These are phyloP conservation scores for Microsporum audouinii DNA, from an alignment of 2,329 filamentous ascomycete genomes.

Conservation along the genomic window DNA sequence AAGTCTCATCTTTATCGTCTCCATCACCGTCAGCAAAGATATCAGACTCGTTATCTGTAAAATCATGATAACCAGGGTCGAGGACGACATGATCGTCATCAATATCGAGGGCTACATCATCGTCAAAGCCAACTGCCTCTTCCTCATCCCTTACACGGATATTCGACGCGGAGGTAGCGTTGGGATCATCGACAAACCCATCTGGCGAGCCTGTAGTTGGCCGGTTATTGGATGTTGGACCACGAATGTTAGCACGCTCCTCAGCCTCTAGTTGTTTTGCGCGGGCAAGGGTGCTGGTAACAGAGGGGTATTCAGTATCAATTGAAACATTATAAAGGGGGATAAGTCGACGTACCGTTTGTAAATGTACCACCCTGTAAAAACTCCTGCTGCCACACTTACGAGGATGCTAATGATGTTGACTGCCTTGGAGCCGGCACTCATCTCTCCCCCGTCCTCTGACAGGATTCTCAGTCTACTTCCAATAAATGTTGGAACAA, in stretches of 20 bases:
- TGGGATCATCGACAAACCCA: constrained; percentile 27
- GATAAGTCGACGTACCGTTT: constrained; percentile 36
- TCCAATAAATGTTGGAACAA: constrained; percentile 89
- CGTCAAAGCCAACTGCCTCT: constrained; percentile 33
- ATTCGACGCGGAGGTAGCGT: constrained; percentile 28
- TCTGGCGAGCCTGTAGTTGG: constrained; percentile 13
- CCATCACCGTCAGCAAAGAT: constrained; percentile 34
- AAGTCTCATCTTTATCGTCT: constrained; percentile 25
- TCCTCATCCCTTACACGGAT: constrained; percentile 35
- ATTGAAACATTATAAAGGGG: not conserved
- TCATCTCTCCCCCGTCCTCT: constrained; percentile 77
- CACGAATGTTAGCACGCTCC: constrained; percentile 32
- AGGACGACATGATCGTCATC: constrained; percentile 36
- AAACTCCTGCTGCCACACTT: constrained; percentile 58
- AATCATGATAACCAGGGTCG: constrained; percentile 38
- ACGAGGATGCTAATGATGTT: constrained; percentile 74
- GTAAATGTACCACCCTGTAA: constrained; percentile 79
- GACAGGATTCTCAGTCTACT: constrained; percentile 68
- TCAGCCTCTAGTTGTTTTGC: constrained; percentile 40
- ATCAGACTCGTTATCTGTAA: constrained; percentile 43
- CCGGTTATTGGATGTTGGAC: constrained; percentile 20
- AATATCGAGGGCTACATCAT: constrained; percentile 32
- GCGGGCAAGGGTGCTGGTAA: constrained; percentile 35
- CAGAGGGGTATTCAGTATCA: not conserved
- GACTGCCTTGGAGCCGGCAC: constrained; percentile 60